Conservation (phyloP, 2,329 filamentous ascomycete genomes). For the Sporothrix brunneoviolacea region DNA sequence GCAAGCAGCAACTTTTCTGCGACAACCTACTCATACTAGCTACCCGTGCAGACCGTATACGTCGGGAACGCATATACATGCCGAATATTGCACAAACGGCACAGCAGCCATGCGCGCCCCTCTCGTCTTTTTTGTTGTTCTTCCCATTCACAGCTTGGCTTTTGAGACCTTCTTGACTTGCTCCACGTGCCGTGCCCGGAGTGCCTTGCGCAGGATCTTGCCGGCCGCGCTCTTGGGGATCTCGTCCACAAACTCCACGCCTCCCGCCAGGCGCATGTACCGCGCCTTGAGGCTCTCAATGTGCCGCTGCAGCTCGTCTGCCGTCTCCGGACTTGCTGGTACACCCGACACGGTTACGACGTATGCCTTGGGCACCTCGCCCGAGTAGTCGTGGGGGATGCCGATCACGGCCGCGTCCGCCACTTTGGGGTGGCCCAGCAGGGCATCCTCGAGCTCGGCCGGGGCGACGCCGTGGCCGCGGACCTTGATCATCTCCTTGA, state of each 20-base stretch:
- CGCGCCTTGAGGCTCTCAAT: conserved; percentile 23
- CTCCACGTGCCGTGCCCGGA: too few species aligned
- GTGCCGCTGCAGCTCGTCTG: not conserved
- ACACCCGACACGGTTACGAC: conserved; percentile 32
- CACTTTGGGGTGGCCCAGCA: conserved; percentile 51
- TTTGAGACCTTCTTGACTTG: too few species aligned
- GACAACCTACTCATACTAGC: too few species aligned
- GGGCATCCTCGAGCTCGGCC: conserved; percentile 55
- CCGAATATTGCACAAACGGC: too few species aligned
- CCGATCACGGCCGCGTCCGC: conserved; percentile 52
- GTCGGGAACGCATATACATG: too few species aligned
- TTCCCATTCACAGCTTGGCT: too few species aligned
- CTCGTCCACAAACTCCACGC: conserved; percentile 47
- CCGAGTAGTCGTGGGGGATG: conserved; percentile 46
- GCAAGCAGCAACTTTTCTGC: too few species aligned
- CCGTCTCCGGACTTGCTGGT: not conserved
- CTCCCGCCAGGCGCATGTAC: conserved; percentile 46
- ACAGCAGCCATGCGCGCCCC: too few species aligned
- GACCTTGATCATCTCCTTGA: conserved; percentile 65
- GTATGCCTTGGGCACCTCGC: conserved; percentile 52
- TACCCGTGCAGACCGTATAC: too few species aligned
- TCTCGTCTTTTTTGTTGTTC: too few species aligned
- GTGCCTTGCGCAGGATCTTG: conserved; percentile 47
- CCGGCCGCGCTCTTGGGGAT: conserved; percentile 43
- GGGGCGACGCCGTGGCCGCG: conserved; percentile 58